Evolutionary conservation across 345 rosid genomes (phyloP).

Genomic region (Eucalyptus decipiens): DNA sequence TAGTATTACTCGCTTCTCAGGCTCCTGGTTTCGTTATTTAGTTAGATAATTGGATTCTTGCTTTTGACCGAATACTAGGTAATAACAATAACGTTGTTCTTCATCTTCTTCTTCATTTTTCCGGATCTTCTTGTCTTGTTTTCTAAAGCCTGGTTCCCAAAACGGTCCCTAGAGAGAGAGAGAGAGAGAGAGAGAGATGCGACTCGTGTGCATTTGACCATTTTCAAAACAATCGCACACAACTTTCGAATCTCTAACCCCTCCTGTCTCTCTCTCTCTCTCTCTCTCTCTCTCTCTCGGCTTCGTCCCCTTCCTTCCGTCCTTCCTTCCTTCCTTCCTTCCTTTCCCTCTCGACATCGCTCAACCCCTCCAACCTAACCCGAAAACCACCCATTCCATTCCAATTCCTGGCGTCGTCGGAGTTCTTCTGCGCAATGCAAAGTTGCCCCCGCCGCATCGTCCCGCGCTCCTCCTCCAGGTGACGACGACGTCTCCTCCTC

Average conservation of each 20-base stretch:
- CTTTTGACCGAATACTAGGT: neutral
- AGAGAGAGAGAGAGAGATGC: neutral
- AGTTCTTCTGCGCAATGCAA: neutral
- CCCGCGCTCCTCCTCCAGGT: neutral
- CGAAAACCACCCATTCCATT: neutral
- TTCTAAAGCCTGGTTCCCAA: neutral
- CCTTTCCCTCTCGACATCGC: neutral
- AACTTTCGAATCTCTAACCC: neutral
- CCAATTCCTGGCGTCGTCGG: neutral
- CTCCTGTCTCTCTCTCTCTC: neutral
- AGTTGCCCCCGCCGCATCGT: neutral
- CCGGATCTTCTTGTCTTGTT: neutral
- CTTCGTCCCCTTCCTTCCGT: neutral
- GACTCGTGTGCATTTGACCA: neutral
- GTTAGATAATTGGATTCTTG: neutral
- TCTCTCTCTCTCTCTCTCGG: neutral
- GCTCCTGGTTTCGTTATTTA: too few relatives aligned
- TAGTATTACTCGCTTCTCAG: neutral
- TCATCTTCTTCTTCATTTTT: neutral
- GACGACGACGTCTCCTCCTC: neutral
- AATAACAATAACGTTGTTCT: neutral
- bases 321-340: neutral
- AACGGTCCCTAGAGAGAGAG: neutral
- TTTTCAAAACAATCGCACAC: neutral
- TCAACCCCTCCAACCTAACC: neutral